Evolutionary conservation across 1,284 basidiomycete genomes (phyloP), one percentile per base, ranked within the genome.

Genomic region (Inonotus hispidus): DNA sequence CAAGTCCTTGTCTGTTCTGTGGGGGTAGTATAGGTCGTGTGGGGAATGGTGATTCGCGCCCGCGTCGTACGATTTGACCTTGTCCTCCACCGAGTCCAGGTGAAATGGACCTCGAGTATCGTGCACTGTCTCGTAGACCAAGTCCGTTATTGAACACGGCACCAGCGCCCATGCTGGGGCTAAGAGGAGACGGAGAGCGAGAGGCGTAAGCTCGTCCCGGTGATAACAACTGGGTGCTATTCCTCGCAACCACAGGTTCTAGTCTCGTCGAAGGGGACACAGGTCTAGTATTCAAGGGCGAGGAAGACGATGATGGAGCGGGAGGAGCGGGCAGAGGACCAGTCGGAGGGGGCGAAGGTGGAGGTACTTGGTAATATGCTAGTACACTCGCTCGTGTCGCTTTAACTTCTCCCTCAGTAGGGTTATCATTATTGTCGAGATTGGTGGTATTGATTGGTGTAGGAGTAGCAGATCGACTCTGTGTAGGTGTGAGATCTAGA

Each of bases 41-140:
- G 8, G 62, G 62, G 55, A 63, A 63, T 13, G 62, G 62, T 25
- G 62, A 60, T 47, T 63, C 58, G 32, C 52, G 55, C 23, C 62
- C 62, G 5, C 62, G 53, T 8, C 46, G 29, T 13, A 60, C 59
- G 5, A 21, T 45, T 43, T 1, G 58, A 19, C 58, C 53, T 43
- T 1, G 58, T 23, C 58, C 59, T 58, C 8, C 41, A n/a, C 25
- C 45, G 0, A 63, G 19, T 1, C 57, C 56, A 4, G 61, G 61
- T 7, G 57, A 59, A 1, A 52, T 21, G 32, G 57, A 55, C 2
- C 57, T 50, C 27, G 53, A 23, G 23, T 43, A 53, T 32, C 32
- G 32, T 32, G 32, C 32, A 32, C 32, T 32, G 3, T 32, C 32
- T 8, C 32, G 3, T 32, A 32, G 4, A 32, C 32, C 8, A 8